phyloP scores from a whole-genome alignment of 306 rosid genomes.

The Canavalia ensiformis region DNA sequence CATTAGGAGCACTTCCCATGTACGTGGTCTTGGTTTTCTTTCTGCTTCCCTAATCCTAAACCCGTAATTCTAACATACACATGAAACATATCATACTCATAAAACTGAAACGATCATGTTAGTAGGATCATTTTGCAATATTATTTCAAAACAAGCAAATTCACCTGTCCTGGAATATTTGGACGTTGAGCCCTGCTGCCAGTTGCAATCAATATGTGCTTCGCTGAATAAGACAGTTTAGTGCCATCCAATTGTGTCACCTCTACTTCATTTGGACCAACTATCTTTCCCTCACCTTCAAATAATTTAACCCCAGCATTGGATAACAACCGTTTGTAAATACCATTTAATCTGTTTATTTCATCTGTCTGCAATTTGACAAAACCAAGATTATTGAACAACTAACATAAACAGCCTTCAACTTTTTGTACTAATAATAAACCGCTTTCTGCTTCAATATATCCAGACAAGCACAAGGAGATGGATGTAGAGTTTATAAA shows the following conservation, averaged over 20 bases:
- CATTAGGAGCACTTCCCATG: not conserved
- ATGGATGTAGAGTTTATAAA: slow-evolving; percentile 27
- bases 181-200: slow-evolving; percentile 87
- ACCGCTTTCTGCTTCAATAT: slow-evolving; percentile 31
- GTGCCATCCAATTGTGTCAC: slow-evolving; percentile 98
- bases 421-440: not conserved
- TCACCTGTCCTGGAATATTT: slow-evolving; percentile 90
- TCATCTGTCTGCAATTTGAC: slow-evolving; percentile 82
- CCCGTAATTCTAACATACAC: not conserved
- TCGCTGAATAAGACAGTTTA: slow-evolving; percentile 89
- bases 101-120: slow-evolving; percentile 3
- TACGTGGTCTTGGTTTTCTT: not conserved
- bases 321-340: slow-evolving; percentile 89
- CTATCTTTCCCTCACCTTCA: slow-evolving; percentile 96
- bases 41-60: not conserved
- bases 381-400: slow-evolving; percentile 16
- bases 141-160: slow-evolving; percentile 42
- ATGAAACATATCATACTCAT: not conserved
- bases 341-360: slow-evolving; percentile 85
- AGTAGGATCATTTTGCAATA: slow-evolving; percentile 25
- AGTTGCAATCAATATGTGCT: slow-evolving; percentile 91
- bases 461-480: slow-evolving; percentile 35
- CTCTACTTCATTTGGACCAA: slow-evolving; percentile 92
- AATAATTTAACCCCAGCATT: slow-evolving; percentile 86
- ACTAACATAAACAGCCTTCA: not conserved